Percentiles rank a stretch among this genome's conserved stretches.
Conservation (phyloP, 2,329 filamentous ascomycete genomes). For the Colletotrichum tropicicola region DNA sequence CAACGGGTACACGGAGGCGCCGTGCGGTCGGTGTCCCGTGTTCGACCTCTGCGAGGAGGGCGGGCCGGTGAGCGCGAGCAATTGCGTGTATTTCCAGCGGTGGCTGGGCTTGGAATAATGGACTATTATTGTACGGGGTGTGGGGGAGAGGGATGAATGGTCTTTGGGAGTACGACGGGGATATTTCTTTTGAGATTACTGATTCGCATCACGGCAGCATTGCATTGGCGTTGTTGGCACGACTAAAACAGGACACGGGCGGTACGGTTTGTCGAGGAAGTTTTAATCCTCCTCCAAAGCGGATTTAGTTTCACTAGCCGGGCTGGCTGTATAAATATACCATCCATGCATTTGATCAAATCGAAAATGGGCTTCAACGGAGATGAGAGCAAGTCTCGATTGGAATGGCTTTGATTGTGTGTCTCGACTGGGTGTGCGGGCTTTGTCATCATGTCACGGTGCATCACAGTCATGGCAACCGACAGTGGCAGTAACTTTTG, state of each 20-base stretch:
- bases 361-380: no score
- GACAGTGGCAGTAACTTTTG: slow-evolving; percentile 21
- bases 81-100: slow-evolving; percentile 88
- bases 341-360: slow-evolving; percentile 10
- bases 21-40: slow-evolving; percentile 91
- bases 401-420: no score
- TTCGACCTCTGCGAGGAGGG: slow-evolving; percentile 93
- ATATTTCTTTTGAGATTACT: background rate
- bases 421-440: no score
- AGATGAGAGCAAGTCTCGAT: no score
- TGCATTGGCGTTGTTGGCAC: slow-evolving; percentile 31
- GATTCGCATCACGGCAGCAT: slow-evolving; percentile 26
- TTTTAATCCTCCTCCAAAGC: slow-evolving; percentile 6
- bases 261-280: slow-evolving; percentile 10
- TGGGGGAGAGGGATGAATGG: background rate
- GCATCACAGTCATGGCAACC: accelerated
- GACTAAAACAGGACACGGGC: slow-evolving; percentile 9
- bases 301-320: background rate
- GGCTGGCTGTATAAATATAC: slow-evolving; percentile 3
- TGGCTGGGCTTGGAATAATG: slow-evolving; percentile 71
- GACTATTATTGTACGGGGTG: no score
- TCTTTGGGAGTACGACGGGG: background rate
- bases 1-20: slow-evolving; percentile 87
- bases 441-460: no score
- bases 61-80: slow-evolving; percentile 87